Percentiles rank a stretch among this genome's conserved stretches.
Conservation (phyloP, 441 rosid species). For the Metrosideros polymorpha region DNA sequence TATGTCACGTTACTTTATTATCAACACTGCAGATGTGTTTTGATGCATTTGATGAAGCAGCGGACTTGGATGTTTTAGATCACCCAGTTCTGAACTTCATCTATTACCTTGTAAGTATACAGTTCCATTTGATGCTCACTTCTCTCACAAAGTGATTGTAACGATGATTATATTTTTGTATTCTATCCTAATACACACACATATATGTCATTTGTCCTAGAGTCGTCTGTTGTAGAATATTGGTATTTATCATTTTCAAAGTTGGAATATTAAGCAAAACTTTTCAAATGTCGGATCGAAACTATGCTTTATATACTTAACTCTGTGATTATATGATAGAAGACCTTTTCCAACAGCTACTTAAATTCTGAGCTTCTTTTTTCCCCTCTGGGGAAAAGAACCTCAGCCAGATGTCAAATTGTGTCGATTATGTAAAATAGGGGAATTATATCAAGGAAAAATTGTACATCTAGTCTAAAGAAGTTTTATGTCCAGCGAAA, state of each 20-base stretch:
- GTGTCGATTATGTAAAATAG: not conserved
- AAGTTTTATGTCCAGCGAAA: not conserved
- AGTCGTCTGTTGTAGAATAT: not conserved
- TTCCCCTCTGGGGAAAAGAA: not conserved
- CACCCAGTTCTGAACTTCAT: constrained; percentile 78
- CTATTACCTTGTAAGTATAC: constrained; percentile 61
- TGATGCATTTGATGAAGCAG: constrained; percentile 70
- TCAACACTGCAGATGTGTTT: constrained; percentile 54
- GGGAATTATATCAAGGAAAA: not conserved
- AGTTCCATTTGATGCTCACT: not conserved
- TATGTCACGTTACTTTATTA: not conserved
- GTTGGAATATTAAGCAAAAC: not conserved
- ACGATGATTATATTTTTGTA: not conserved
- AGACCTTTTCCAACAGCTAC: not conserved
- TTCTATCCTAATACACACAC: not conserved
- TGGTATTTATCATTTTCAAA: not conserved
- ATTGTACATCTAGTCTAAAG: not conserved
- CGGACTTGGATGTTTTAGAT: constrained; percentile 72
- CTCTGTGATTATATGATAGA: not conserved
- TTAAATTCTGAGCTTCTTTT: not conserved
- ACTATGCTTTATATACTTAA: not conserved
- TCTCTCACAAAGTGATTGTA: not conserved
- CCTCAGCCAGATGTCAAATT: not conserved
- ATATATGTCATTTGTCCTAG: not conserved
- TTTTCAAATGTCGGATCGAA: not conserved